Conservation (phyloP, 148 eudicot genomes). For the Rhododendron molle region DNA sequence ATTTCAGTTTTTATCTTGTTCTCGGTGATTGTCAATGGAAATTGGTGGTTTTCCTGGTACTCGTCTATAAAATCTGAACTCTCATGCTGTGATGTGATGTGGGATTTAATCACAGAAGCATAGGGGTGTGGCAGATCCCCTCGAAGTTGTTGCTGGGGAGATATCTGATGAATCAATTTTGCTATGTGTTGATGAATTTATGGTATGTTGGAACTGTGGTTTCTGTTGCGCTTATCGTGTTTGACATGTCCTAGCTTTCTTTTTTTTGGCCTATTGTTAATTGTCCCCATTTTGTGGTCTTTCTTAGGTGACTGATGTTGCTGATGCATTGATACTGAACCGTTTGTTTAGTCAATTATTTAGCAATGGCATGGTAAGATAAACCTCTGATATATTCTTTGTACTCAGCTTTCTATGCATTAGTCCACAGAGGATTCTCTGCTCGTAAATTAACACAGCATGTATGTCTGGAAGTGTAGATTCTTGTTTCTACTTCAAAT, state of each 20-base stretch:
- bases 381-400: neutral
- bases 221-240: neutral
- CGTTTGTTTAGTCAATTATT: constrained; percentile 79
- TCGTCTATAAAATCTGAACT: neutral
- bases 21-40: neutral
- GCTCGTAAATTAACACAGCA: neutral
- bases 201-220: constrained; percentile 32
- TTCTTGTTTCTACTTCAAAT: constrained; percentile 91
- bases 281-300: neutral
- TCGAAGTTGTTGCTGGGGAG: constrained; percentile 84
- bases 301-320: constrained; percentile 82
- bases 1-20: neutral
- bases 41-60: neutral
- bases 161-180: constrained; percentile 80
- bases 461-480: constrained; percentile 28
- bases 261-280: neutral
- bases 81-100: constrained; percentile 7
- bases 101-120: constrained; percentile 56
- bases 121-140: constrained; percentile 82
- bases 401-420: neutral
- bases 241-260: neutral
- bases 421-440: neutral
- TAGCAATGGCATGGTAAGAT: constrained; percentile 69
- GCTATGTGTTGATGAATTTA: constrained; percentile 86
- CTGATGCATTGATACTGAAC: constrained; percentile 85